phyloP scores from a whole-genome alignment of 2,329 filamentous ascomycete species.

The Diaporthe destruens region DNA sequence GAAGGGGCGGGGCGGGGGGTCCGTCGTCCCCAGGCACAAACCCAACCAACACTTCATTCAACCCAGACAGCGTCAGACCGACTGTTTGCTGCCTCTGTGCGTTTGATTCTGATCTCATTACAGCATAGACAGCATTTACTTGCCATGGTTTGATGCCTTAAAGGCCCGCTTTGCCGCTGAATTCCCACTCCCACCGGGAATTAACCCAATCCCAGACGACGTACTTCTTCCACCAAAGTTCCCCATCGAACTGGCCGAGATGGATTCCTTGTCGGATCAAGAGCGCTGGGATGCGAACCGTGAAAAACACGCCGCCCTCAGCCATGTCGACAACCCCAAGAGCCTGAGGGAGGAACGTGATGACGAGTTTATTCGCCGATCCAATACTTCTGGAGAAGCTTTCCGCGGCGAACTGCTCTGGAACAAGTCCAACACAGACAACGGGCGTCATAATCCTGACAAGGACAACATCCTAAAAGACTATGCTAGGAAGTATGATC shows the following conservation, averaged over 20 bases:
- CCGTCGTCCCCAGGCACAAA: not conserved
- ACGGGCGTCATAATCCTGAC: slow-evolving; percentile 45
- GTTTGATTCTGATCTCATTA: slow-evolving; percentile 17
- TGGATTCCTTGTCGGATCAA: slow-evolving; percentile 28
- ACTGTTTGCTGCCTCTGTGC: not conserved
- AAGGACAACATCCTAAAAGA: slow-evolving; percentile 54
- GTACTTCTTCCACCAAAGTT: slow-evolving; percentile 83
- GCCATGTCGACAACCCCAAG: slow-evolving; percentile 44
- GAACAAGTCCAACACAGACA: slow-evolving; percentile 43
- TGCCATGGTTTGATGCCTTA: slow-evolving; percentile 81
- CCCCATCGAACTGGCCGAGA: slow-evolving; percentile 47
- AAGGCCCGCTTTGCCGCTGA: slow-evolving; percentile 73
- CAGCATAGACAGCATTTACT: slow-evolving; percentile 84
- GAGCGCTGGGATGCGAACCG: slow-evolving; percentile 36
- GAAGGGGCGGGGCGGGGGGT: too few relatives aligned
- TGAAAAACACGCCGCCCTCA: slow-evolving; percentile 45
- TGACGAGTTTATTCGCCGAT: slow-evolving; percentile 43
- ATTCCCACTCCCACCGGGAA: slow-evolving; percentile 76
- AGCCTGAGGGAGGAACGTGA: slow-evolving; percentile 31
- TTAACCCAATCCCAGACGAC: slow-evolving; percentile 79
- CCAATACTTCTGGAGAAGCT: slow-evolving; percentile 18
- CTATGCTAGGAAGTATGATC: slow-evolving; percentile 50
- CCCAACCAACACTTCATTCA: too few relatives aligned
- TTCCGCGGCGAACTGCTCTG: slow-evolving; percentile 35
- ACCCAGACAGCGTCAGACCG: not conserved